Evolutionary conservation across 768 basidiomycete species (phyloP).

Genomic region (Kwoniella sp.): DNA sequence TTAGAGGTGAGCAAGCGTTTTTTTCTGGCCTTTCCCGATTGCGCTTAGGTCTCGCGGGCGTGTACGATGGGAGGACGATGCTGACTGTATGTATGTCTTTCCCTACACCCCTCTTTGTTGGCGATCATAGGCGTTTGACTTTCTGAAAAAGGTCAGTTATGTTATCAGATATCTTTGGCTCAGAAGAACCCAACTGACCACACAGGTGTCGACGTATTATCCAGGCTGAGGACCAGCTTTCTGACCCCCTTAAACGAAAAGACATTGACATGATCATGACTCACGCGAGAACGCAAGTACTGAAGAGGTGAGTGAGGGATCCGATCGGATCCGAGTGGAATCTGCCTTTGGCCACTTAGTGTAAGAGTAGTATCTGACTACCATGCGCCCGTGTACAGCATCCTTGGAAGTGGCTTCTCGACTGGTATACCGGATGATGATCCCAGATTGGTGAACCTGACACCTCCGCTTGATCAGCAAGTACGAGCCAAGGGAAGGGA

Average conservation of each 20-base stretch:
- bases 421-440: constrained; percentile 49
- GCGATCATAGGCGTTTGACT: constrained; percentile 52
- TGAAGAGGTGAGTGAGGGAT: constrained; percentile 40
- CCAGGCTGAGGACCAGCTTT: constrained; percentile 52
- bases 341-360: neutral
- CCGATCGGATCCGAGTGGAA: neutral
- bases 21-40: neutral
- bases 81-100: neutral
- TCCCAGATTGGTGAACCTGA: constrained; percentile 42
- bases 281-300: constrained; percentile 48
- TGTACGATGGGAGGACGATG: constrained; percentile 10
- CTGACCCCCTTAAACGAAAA: constrained; percentile 43
- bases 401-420: constrained; percentile 50
- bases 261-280: constrained; percentile 56
- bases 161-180: neutral
- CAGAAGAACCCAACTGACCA: constrained; percentile 19
- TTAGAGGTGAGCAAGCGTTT: constrained; percentile 51
- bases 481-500: constrained; percentile 50
- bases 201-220: neutral
- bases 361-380: too few relatives aligned
- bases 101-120: neutral
- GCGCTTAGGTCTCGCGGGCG: too few relatives aligned
- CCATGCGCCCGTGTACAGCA: constrained; percentile 20
- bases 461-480: constrained; percentile 48
- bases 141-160: constrained; percentile 56